phyloP scores from a whole-genome alignment of 345 rosid genomes.

The Gossypium bickii region DNA sequence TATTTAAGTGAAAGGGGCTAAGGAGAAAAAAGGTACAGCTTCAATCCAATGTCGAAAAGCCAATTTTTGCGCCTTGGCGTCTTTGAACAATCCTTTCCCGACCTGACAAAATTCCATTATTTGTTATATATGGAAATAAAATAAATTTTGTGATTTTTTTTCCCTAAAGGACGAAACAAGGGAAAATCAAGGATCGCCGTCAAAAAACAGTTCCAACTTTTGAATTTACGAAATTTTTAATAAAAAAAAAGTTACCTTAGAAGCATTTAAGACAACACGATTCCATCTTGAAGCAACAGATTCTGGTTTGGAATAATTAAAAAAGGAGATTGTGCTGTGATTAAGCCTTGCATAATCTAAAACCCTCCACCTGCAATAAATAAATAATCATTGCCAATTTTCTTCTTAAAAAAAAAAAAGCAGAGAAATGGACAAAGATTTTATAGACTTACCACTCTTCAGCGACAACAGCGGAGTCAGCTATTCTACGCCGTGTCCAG shows the following conservation, averaged over 20 bases:
- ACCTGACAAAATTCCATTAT: conserved; percentile 43
- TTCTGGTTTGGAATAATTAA: conserved; percentile 64
- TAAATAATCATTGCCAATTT: too few relatives aligned
- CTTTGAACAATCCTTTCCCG: conserved; percentile 59
- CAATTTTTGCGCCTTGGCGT: conserved; percentile 65
- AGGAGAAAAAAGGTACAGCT: not conserved
- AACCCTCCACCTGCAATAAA: conserved; percentile 68
- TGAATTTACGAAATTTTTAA: too few relatives aligned
- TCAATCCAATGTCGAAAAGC: conserved; percentile 94
- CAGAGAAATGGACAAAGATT: too few relatives aligned
- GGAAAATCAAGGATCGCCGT: too few relatives aligned
- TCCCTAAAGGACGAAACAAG: not conserved
- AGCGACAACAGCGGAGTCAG: conserved; percentile 81
- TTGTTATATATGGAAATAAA: not conserved
- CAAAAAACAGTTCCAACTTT: too few relatives aligned
- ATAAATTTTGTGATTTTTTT: not conserved
- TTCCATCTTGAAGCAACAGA: conserved; percentile 70
- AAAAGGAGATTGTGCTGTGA: conserved; percentile 77
- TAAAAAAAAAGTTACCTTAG: conserved; percentile 47
- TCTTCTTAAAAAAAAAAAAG: too few relatives aligned
- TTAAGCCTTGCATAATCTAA: conserved; percentile 69
- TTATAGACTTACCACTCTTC: conserved; percentile 63
- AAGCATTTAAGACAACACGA: conserved; percentile 69
- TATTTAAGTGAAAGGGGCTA: not conserved
- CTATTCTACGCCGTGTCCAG: conserved; percentile 79